phyloP scores from a whole-genome alignment of 176 grass and related monocot species.

The Oryza glaberrima region DNA sequence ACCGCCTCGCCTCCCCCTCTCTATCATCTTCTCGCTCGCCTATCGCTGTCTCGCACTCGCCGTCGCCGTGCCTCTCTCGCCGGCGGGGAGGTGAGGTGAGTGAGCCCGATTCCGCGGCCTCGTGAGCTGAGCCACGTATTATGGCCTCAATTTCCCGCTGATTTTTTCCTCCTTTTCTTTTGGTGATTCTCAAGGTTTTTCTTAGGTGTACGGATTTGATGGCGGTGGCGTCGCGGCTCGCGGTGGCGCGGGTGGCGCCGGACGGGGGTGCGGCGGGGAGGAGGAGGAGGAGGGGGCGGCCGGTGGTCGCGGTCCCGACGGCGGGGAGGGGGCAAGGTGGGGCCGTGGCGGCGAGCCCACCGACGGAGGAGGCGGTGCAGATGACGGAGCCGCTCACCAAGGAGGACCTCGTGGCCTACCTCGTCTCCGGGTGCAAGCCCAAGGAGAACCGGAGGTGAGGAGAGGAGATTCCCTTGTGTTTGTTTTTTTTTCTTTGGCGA shows the following conservation, averaged over 20 bases:
- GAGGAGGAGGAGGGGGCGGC: not conserved
- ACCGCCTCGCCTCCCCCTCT: not conserved
- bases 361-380: constrained; percentile 80
- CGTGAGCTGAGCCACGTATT: too few relatives aligned
- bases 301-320: not conserved
- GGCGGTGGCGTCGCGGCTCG: constrained; percentile 56
- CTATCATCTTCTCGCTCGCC: not conserved
- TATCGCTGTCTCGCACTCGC: not conserved
- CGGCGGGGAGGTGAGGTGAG: not conserved
- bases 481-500: not conserved
- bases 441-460: constrained; percentile 87
- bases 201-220: constrained; percentile 25
- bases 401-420: constrained; percentile 85
- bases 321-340: not conserved
- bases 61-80: not conserved
- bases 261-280: not conserved
- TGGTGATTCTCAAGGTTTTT: not conserved
- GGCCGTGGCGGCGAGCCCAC: constrained; percentile 74
- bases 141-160: not conserved
- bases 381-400: constrained; percentile 81
- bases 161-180: not conserved
- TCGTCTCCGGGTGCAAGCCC: constrained; percentile 86
- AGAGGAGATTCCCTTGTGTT: not conserved
- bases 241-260: constrained; percentile 41
- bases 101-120: not conserved